phyloP scores from a whole-genome alignment of 2,329 filamentous ascomycete species.

The Talaromyces rugulosus region DNA sequence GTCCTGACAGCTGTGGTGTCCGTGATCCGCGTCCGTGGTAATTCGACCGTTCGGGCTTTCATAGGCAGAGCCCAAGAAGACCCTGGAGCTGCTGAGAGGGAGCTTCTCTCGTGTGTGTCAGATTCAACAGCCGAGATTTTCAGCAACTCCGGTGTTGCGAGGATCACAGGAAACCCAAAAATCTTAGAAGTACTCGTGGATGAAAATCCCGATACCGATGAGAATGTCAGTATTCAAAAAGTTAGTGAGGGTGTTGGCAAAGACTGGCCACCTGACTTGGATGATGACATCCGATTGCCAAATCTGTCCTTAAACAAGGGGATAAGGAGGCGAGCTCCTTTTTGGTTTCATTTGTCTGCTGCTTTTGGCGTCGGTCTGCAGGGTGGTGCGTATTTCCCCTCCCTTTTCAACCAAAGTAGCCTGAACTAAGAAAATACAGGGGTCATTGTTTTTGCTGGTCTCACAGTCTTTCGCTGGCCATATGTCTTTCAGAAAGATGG shows the following conservation, averaged over 20 bases:
- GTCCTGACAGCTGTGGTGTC: conserved; percentile 43
- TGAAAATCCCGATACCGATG: conserved; percentile 22
- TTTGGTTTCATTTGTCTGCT: conserved; percentile 29
- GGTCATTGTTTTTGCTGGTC: conserved; percentile 22
- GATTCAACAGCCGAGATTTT: conserved; percentile 44
- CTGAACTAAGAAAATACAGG: conserved; percentile 16
- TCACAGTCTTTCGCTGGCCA: conserved; percentile 28
- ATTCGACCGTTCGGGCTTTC: conserved; percentile 39
- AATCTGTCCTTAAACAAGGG: conserved; percentile 35
- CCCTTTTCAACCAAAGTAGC: neutral
- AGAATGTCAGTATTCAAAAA: neutral
- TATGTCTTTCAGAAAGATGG: conserved; percentile 23
- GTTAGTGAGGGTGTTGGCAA: conserved; percentile 10
- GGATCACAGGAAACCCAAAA: conserved; percentile 31
- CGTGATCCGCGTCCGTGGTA: conserved; percentile 45
- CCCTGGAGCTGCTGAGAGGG: conserved; percentile 36
- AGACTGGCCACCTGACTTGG: conserved; percentile 13
- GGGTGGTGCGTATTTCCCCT: conserved; percentile 18
- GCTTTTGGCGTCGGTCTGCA: conserved; percentile 25
- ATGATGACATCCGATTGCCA: conserved; percentile 24
- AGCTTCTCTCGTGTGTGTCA: conserved; percentile 46
- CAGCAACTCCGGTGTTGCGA: conserved; percentile 37
- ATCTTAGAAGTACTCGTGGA: conserved; percentile 38
- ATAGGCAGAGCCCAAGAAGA: conserved; percentile 45
- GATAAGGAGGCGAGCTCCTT: conserved; percentile 22